phyloP scores from a whole-genome alignment of 768 basidiomycete genomes.

The Tulasnella sp. region DNA sequence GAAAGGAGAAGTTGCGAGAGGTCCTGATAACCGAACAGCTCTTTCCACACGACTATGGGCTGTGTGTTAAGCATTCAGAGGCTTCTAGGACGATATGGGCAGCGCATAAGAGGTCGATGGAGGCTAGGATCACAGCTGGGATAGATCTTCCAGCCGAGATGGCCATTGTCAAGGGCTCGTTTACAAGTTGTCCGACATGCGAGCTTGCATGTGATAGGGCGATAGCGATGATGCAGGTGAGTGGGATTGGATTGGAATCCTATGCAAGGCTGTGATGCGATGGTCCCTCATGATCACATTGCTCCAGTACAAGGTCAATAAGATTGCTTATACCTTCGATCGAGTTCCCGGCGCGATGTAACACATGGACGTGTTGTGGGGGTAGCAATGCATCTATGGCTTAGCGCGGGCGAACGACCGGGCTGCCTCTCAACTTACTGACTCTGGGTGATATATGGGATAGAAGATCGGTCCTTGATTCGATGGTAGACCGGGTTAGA shows the following conservation, averaged over 20 bases:
- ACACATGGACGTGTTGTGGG: too few species aligned
- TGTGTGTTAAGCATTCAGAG: constrained; percentile 42
- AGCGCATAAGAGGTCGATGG: constrained; percentile 35
- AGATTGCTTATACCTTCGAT: not conserved
- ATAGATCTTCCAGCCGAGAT: constrained; percentile 62
- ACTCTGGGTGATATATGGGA: too few species aligned
- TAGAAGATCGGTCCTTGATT: too few species aligned
- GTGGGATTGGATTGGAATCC: constrained; percentile 5
- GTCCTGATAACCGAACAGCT: constrained; percentile 48
- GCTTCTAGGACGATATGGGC: constrained; percentile 42
- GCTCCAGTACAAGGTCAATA: constrained; percentile 4
- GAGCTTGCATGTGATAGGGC: constrained; percentile 52
- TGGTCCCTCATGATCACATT: not conserved
- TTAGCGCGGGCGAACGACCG: too few species aligned
- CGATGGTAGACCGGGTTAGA: too few species aligned
- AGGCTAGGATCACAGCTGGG: constrained; percentile 31
- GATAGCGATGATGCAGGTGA: constrained; percentile 56
- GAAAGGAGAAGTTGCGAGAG: constrained; percentile 41
- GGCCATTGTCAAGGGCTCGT: constrained; percentile 37
- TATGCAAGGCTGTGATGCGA: not conserved
- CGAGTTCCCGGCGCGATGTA: not conserved
- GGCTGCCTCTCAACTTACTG: too few species aligned
- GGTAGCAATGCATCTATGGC: too few species aligned
- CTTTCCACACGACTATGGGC: constrained; percentile 63
- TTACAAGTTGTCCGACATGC: constrained; percentile 42